phyloP scores from a whole-genome alignment of 345 rosid genomes.

The Viola odorata region DNA sequence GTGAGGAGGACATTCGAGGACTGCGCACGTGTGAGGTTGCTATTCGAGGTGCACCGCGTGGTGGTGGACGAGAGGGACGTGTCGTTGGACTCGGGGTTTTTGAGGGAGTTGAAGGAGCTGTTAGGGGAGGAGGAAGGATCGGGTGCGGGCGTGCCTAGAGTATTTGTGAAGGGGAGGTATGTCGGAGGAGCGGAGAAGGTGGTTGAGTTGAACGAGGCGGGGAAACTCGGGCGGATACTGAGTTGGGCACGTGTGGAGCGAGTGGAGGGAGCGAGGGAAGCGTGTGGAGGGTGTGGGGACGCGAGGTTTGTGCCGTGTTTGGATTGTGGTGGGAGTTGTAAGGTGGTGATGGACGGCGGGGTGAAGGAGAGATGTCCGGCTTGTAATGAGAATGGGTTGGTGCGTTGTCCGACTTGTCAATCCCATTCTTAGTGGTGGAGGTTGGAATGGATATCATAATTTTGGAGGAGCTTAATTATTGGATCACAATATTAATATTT shows the following conservation, averaged over 20 bases:
- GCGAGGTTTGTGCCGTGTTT: slow-evolving; percentile 81
- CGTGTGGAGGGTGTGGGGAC: slow-evolving; percentile 89
- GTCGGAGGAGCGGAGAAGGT: slow-evolving; percentile 76
- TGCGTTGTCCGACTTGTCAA: slow-evolving; percentile 71
- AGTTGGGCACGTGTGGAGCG: slow-evolving; percentile 56
- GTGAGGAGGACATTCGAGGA: slow-evolving; percentile 76
- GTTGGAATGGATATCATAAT: too few species aligned
- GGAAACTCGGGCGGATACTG: slow-evolving; percentile 60
- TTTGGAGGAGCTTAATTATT: too few species aligned
- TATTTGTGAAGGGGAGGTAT: slow-evolving; percentile 78
- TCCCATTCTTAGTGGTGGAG: slow-evolving; percentile 1
- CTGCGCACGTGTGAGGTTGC: slow-evolving; percentile 42
- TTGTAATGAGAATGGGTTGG: slow-evolving; percentile 89
- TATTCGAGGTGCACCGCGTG: slow-evolving; percentile 56
- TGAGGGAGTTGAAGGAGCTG: slow-evolving; percentile 57
- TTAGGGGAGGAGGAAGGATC: slow-evolving; percentile 33
- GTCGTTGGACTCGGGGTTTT: slow-evolving; percentile 64
- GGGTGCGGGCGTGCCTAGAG: slow-evolving; percentile 46
- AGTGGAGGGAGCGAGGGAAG: slow-evolving; percentile 52
- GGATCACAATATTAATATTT: too few species aligned
- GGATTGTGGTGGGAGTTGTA: slow-evolving; percentile 86
- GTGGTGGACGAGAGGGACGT: slow-evolving; percentile 86
- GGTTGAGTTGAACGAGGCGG: slow-evolving; percentile 62
- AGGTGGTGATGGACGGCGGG: slow-evolving; percentile 55
- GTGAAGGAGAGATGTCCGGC: slow-evolving; percentile 58